Base-by-base conservation (phyloP, 768 basidiomycete species). In the Cyclocybe cylindracea region DNA sequence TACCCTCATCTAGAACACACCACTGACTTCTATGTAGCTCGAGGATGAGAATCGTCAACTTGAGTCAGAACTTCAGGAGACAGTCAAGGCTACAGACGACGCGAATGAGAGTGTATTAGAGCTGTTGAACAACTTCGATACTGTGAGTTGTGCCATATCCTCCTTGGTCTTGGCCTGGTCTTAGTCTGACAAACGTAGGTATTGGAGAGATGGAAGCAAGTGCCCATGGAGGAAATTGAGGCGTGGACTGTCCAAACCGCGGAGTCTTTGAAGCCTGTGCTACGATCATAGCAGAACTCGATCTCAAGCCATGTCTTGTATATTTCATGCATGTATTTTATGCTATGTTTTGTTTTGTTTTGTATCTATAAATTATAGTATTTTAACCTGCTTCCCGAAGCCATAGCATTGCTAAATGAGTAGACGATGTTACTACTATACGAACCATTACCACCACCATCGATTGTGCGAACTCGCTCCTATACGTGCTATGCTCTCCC, bases 181-280 rank as follows among this genome's bases (percentile, higher is more conserved):
- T n/a, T 39, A 31, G 11, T 35, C 44, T 42, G 10, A 38, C 34
- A 39, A 52, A 49, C 51, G 16, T 16, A 84, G 85, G 69, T 76
- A 1, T 74, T 73, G 45, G 66, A 71, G 9, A 73, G 72, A 46
- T 89, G 85, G 83, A 65, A 68, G 49, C 70, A 77, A 24, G 61
- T 87, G 7, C 83, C 85, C 1, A 71, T 77, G 45, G 84, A 87
- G n/a, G 81, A 86, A 24, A 80, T 90, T n/a, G 76, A 79, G 41
- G 68, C 71, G 61, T 63, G 83, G 83, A 67, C 82, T 47, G 66
- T 87, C 54, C 68, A 80, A 68, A 66, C 81, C 66, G 65, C 57
- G 18, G 71, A 75, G 54, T 64, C 77, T 1, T 55, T 73, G 4
- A 74, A 70, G 49, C 71, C 69, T 16, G 60, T 60, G 18, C 50